Conservation (phyloP, 257 asterid genomes). For the Thymus quinquecostatus region DNA sequence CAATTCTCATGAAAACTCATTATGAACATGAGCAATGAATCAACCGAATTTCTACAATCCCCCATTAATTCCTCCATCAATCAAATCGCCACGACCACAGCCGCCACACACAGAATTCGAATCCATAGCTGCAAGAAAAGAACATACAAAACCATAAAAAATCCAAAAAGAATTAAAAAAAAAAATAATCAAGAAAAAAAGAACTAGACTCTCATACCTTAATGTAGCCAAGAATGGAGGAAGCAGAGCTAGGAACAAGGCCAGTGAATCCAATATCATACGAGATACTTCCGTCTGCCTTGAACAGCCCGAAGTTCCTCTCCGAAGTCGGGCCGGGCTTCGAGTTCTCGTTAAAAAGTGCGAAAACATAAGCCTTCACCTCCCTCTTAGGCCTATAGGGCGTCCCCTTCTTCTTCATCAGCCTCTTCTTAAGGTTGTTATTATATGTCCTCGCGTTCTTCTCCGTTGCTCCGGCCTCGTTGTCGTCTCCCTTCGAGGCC, state of each 20-base stretch:
- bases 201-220: constrained; percentile 41
- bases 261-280: constrained; percentile 78
- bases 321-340: constrained; percentile 88
- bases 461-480: constrained; percentile 62
- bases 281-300: constrained; percentile 75
- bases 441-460: constrained; percentile 70
- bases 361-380: constrained; percentile 72
- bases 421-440: constrained; percentile 49
- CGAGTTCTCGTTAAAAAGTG: constrained; percentile 70
- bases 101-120: constrained; percentile 30
- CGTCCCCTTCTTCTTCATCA: constrained; percentile 69
- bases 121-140: constrained; percentile 22
- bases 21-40: constrained; percentile 17
- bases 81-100: constrained; percentile 34
- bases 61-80: not conserved
- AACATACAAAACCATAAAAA: not conserved
- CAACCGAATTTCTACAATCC: not conserved
- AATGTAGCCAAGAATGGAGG: constrained; percentile 36
- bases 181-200: not conserved
- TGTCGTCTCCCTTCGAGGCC: constrained; percentile 76
- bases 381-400: constrained; percentile 65
- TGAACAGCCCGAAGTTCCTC: constrained; percentile 81
- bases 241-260: constrained; percentile 56
- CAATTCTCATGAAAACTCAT: constrained; percentile 7
- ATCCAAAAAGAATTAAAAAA: not conserved